A percentile compares a stretch with the other conserved stretches of the same genome.
phyloP scores from a whole-genome alignment of 2,329 filamentous ascomycete species.

The Cordyceps farinosa region DNA sequence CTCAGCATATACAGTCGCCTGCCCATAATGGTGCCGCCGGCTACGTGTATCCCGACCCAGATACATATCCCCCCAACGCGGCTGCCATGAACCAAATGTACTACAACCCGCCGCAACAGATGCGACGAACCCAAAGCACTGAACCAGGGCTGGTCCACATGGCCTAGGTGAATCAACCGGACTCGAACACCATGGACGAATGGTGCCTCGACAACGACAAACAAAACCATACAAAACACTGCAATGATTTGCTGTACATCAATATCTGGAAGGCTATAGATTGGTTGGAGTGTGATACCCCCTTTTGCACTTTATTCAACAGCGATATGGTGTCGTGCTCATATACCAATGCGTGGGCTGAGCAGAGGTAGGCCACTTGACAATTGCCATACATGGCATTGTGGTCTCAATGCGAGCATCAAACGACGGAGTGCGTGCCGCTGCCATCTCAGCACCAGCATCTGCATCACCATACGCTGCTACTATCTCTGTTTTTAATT shows the following conservation, averaged over 20 bases:
- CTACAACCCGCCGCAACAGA: slow-evolving; percentile 60
- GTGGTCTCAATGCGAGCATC: not conserved
- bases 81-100: slow-evolving; percentile 65
- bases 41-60: slow-evolving; percentile 81
- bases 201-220: not conserved
- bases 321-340: not conserved
- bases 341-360: not conserved
- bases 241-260: slow-evolving; percentile 11
- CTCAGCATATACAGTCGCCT: slow-evolving; percentile 61
- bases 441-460: not conserved
- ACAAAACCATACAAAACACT: not conserved
- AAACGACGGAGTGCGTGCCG: not conserved
- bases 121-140: slow-evolving; percentile 71
- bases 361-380: too few relatives aligned
- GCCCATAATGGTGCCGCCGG: slow-evolving; percentile 59
- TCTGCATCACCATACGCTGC: not conserved
- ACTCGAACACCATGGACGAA: slow-evolving; percentile 3
- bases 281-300: slow-evolving; percentile 18
- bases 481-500: not conserved
- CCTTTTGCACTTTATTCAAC: slow-evolving; percentile 7
- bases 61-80: slow-evolving; percentile 61
- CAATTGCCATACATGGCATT: too few relatives aligned
- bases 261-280: slow-evolving; percentile 12
- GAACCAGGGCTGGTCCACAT: slow-evolving; percentile 54
- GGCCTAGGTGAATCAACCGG: slow-evolving; percentile 30